phyloP scores from a whole-genome alignment of 2,329 filamentous ascomycete species.

The Apiospora aurea region DNA sequence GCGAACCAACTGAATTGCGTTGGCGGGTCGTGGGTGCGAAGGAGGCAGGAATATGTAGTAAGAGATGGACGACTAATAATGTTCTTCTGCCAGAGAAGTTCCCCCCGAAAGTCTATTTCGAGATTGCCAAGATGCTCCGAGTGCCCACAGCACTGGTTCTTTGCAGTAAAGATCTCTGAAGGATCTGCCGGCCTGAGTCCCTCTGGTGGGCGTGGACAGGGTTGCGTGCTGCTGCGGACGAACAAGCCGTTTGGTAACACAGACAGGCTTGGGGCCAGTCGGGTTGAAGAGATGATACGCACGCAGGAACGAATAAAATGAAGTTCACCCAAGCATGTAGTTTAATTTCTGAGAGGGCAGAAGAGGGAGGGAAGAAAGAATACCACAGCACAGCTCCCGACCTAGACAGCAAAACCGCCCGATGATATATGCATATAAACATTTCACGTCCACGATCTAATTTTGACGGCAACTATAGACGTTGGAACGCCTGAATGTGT shows the following conservation, averaged over 20 bases:
- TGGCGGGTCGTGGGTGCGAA: background rate
- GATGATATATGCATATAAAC: background rate
- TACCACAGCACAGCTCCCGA: background rate
- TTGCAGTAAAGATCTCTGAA: background rate
- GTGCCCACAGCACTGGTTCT: background rate
- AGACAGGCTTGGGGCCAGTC: background rate
- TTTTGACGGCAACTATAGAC: background rate
- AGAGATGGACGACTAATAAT: background rate
- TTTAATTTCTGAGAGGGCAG: background rate
- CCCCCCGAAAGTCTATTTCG: constrained; percentile 3
- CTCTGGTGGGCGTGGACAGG: background rate
- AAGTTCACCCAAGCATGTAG: background rate
- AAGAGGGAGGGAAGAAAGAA: background rate
- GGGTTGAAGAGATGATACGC: background rate
- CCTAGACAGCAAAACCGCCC: background rate
- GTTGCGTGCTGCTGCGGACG: background rate
- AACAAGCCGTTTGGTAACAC: background rate
- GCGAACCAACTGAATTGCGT: background rate
- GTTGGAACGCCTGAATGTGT: background rate
- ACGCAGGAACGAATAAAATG: constrained; percentile 1
- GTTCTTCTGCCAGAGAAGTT: background rate
- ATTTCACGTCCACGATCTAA: background rate
- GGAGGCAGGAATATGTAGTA: constrained; percentile 4
- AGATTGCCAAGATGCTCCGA: constrained; percentile 14
- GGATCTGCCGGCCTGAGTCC: constrained; percentile 12